Base-by-base conservation (phyloP, 129 eudicot genomes). In the Ambrosia artemisiifolia region DNA sequence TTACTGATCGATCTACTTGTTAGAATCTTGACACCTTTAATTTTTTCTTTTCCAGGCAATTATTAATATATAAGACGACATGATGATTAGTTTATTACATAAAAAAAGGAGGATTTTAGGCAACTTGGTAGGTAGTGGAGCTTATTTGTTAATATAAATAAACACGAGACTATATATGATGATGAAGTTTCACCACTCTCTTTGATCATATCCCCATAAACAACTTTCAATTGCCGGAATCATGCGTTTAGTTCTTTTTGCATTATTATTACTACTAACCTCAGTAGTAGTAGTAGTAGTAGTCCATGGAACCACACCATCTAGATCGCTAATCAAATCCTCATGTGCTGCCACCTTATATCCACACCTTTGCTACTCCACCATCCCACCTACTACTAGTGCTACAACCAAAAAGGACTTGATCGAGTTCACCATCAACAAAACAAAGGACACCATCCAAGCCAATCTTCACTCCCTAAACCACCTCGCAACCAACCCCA, bases 331-430 rank as follows among this genome's bases (percentile, higher is more conserved):
- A 1, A 63, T 63, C 48, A 35, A 63, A 63, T 35, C 67, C 5
- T 63, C 67, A n/a, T 63, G 68, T 17, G 6, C 68, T 30, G 3
- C 48, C 43, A 36, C 68, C 48, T 35, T 63, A 17, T 63, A 63
- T 9, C 68, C 68, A 36, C 46, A 36, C n/a, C 46, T 36, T 6
- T 63, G 68, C 48, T n/a, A 34, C 48, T 34, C 40, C 9, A 35
- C 47, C 46, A 9, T 17, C 48, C 67, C 24, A 35, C 40, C 14
- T 1, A 32, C 42, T 5, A 63, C 28, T 24, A 1, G 1, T 24
- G 28, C 28, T 5, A 4, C 67, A 5, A 62, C 67, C 12, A 34
- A 6, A 34, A 35, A 63, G 44, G 67, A 63, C 28, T 8, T 63
- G 13, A 63, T 63, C 67, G 1, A 14, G 3, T 7, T 14, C 30